Conservation (phyloP, 441 rosid species). For the Erysimum cheiri region DNA sequence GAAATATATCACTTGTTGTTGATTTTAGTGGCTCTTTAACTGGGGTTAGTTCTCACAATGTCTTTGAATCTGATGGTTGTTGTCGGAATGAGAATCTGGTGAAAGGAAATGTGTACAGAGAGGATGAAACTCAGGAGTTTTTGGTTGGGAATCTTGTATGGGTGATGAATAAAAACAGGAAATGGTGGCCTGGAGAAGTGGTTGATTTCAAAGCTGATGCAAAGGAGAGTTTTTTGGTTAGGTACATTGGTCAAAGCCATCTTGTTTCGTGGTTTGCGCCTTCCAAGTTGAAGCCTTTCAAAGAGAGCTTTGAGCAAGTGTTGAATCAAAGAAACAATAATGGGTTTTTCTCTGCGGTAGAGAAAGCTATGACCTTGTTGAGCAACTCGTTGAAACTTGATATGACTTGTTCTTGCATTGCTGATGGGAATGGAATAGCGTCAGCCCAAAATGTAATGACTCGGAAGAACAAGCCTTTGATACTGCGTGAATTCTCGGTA, state of each 20-base stretch:
- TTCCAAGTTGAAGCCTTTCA: slow-evolving; percentile 71
- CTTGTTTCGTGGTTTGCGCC: slow-evolving; percentile 57
- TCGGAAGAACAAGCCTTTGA: slow-evolving; percentile 46
- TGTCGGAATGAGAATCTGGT: slow-evolving; percentile 32
- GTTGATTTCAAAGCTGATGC: slow-evolving; percentile 49
- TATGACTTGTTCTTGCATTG: slow-evolving; percentile 62
- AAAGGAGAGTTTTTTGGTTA: slow-evolving; percentile 55
- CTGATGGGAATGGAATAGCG: slow-evolving; percentile 36
- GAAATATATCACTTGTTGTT: slow-evolving; percentile 72
- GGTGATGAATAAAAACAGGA: slow-evolving; percentile 62
- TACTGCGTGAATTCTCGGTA: slow-evolving; percentile 52
- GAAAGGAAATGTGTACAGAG: slow-evolving; percentile 35
- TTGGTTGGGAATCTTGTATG: slow-evolving; percentile 76
- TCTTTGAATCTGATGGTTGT: slow-evolving; percentile 33
- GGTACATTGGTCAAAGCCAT: slow-evolving; percentile 57
- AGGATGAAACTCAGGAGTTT: slow-evolving; percentile 43
- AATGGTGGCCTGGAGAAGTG: slow-evolving; percentile 94
- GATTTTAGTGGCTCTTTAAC: slow-evolving; percentile 59
- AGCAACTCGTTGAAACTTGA: slow-evolving; percentile 57
- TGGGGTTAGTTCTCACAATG: slow-evolving; percentile 30
- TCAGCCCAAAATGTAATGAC: slow-evolving; percentile 27
- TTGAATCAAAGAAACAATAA: slow-evolving; percentile 50
- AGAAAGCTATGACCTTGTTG: slow-evolving; percentile 70
- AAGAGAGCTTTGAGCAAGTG: slow-evolving; percentile 59
- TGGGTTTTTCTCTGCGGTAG: slow-evolving; percentile 64